Evolutionary conservation across 2,329 filamentous ascomycete species (phyloP).

Genomic region (Teratosphaeria nubilosa): DNA sequence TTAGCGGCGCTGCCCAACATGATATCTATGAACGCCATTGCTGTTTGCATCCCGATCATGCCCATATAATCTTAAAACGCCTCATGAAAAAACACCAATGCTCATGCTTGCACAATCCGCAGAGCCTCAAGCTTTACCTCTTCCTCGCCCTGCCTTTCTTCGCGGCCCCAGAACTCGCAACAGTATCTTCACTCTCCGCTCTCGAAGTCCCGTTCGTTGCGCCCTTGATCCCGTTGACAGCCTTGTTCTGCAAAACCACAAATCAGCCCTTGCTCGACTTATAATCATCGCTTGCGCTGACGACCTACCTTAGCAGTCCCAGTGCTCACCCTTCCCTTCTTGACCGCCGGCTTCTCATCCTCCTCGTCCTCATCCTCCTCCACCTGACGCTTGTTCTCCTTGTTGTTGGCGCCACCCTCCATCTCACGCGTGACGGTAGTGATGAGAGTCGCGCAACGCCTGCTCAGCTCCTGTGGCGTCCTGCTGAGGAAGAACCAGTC

Average conservation of each 20-base stretch:
- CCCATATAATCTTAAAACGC: neutral
- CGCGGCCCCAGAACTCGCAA: conserved; percentile 44
- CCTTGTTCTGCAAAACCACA: conserved; percentile 62
- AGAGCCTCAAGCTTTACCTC: conserved; percentile 6
- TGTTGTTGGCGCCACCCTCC: conserved; percentile 49
- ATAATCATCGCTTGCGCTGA: neutral
- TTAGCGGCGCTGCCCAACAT: neutral
- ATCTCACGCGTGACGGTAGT: conserved; percentile 94
- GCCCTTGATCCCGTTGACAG: conserved; percentile 77
- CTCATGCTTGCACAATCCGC: neutral
- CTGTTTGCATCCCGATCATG: neutral
- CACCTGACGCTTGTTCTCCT: conserved; percentile 57
- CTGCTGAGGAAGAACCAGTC: conserved; percentile 99
- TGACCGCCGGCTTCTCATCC: conserved; percentile 72
- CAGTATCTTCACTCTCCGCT: conserved; percentile 79
- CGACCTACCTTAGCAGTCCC: conserved; percentile 59
- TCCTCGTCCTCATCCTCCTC: conserved; percentile 81
- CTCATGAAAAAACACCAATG: neutral
- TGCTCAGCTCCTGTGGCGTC: conserved; percentile 83
- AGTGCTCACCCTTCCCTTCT: conserved; percentile 73
- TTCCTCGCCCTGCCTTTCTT: conserved; percentile 31
- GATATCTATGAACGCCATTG: neutral
- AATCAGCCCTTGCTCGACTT: conserved; percentile 5
- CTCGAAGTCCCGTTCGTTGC: conserved; percentile 70
- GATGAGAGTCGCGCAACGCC: conserved; percentile 85